Percentiles rank a stretch among this genome's conserved stretches.
phyloP scores from a whole-genome alignment of 192 early-diverging fungal genomes.

The Chytriomyces sp. region DNA sequence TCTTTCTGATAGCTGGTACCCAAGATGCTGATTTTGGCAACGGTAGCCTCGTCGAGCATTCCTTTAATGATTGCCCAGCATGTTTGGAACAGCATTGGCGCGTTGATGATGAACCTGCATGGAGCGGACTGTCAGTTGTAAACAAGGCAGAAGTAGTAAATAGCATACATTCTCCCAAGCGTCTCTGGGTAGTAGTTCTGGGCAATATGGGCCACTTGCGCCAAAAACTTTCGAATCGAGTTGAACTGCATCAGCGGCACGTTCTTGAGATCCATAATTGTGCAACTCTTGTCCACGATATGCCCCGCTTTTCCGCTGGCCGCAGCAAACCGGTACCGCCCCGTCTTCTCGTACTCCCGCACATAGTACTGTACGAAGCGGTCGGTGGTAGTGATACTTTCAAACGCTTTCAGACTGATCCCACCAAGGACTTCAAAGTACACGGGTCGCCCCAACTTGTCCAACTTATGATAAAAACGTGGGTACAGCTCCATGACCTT shows the following conservation, averaged over 20 bases:
- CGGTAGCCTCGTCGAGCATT: conserved; percentile 42
- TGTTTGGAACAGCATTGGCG: conserved; percentile 75
- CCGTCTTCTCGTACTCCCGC: conserved; percentile 69
- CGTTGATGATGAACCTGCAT: conserved; percentile 68
- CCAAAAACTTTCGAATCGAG: conserved; percentile 63
- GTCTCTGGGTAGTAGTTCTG: conserved; percentile 92
- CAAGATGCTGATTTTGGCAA: conserved; percentile 43
- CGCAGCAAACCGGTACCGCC: conserved; percentile 70
- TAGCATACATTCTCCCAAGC: conserved; percentile 70
- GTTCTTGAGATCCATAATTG: conserved; percentile 85
- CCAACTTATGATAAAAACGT: conserved; percentile 80
- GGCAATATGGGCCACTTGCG: conserved; percentile 73
- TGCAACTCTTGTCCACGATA: conserved; percentile 75
- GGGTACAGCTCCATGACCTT: conserved; percentile 66
- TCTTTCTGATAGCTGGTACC: conserved; percentile 39
- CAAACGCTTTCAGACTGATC: conserved; percentile 62
- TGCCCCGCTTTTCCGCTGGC: conserved; percentile 63
- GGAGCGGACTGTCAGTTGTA: conserved; percentile 21
- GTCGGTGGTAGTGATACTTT: conserved; percentile 59
- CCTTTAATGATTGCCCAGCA: conserved; percentile 43
- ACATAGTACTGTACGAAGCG: conserved; percentile 69
- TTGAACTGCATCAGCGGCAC: conserved; percentile 74
- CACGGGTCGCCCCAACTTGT: conserved; percentile 82
- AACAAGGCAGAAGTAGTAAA: too few species aligned
- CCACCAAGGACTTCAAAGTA: conserved; percentile 85